phyloP scores from a whole-genome alignment of 768 basidiomycete species.

The Hypsizygus marmoreus region DNA sequence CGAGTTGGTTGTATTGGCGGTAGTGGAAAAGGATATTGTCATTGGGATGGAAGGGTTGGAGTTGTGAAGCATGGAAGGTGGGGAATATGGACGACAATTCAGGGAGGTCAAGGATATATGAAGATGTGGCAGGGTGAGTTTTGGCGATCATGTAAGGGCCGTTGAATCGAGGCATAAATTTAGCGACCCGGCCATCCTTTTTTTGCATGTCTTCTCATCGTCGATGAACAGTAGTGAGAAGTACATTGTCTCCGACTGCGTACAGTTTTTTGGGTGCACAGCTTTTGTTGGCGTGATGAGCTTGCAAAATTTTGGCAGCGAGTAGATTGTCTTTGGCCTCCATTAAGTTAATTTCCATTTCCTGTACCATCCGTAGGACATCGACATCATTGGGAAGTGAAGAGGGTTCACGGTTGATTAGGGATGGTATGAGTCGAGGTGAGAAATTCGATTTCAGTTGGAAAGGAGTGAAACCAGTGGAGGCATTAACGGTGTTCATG shows the following conservation, averaged over 20 bases:
- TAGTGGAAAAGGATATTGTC: conserved; percentile 31
- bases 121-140: conserved; percentile 16
- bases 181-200: conserved; percentile 33
- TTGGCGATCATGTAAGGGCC: conserved; percentile 24
- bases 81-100: conserved; percentile 1
- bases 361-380: neutral
- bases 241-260: conserved; percentile 36
- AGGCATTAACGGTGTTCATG: conserved; percentile 34
- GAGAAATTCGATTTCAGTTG: conserved; percentile 25
- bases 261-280: too few species aligned
- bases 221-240: conserved; percentile 35
- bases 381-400: neutral
- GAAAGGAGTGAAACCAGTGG: conserved; percentile 35
- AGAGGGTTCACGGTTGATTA: conserved; percentile 1
- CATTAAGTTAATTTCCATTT: conserved; percentile 13
- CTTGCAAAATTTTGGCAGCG: conserved; percentile 27
- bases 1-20: conserved; percentile 13
- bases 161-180: conserved; percentile 46
- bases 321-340: conserved; percentile 36
- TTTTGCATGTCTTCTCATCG: conserved; percentile 28
- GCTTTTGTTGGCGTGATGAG: too few species aligned
- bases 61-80: neutral
- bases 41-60: conserved; percentile 22
- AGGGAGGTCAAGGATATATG: neutral
- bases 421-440: conserved; percentile 27